phyloP scores from a whole-genome alignment of 495 filamentous ascomycete species.

The Elasticomyces elasticus region DNA sequence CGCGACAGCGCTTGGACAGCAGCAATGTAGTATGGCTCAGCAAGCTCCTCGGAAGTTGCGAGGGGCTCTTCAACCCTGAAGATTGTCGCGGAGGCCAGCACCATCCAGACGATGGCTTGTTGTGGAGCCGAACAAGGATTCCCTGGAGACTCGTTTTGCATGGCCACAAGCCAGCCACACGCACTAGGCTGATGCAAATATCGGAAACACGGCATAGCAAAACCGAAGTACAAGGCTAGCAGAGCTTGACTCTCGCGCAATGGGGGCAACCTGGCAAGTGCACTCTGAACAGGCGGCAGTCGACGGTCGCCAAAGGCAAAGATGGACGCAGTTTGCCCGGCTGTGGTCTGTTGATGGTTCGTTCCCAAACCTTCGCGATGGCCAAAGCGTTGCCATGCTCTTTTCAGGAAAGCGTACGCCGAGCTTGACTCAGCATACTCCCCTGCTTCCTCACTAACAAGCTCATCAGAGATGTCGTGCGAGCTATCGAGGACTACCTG shows the following conservation, averaged over 20 bases:
- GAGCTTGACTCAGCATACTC: slow-evolving; percentile 15
- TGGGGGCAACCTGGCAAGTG: background rate
- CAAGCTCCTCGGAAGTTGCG: background rate
- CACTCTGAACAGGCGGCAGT: background rate
- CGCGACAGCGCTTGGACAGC: background rate
- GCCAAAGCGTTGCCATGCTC: slow-evolving; percentile 18
- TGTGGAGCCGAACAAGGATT: background rate
- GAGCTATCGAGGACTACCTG: too few species aligned
- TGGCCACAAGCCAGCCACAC: slow-evolving; percentile 2
- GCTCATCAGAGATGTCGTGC: too few species aligned
- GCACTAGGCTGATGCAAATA: slow-evolving; percentile 17
- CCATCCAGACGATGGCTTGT: slow-evolving; percentile 15
- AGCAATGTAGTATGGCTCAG: slow-evolving; percentile 3
- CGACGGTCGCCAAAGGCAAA: slow-evolving; percentile 17
- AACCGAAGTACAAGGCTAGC: slow-evolving; percentile 15
- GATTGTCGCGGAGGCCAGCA: slow-evolving; percentile 8
- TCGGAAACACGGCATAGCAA: slow-evolving; percentile 19
- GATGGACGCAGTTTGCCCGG: slow-evolving; percentile 2
- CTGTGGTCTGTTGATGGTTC: background rate
- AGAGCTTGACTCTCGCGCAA: background rate
- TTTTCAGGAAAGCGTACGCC: slow-evolving; percentile 6
- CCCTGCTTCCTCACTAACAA: background rate
- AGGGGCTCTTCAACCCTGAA: background rate
- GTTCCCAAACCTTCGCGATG: background rate
- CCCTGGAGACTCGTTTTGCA: background rate